phyloP scores from a whole-genome alignment of 257 asterid genomes.

The Petrea volubilis region DNA sequence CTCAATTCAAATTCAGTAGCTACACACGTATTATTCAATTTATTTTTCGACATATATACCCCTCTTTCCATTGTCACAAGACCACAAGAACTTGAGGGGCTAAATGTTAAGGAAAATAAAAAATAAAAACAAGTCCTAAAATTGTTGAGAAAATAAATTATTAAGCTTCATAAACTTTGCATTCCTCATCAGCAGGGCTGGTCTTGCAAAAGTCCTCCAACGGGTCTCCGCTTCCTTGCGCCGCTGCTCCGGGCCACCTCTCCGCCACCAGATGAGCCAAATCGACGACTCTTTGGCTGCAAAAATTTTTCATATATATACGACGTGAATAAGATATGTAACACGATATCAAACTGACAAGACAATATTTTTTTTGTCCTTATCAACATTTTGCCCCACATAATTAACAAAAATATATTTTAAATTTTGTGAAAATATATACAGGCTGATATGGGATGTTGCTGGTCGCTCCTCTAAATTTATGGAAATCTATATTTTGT shows the following conservation, averaged over 20 bases:
- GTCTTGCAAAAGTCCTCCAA: conserved; percentile 82
- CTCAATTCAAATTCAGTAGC: background rate
- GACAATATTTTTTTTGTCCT: no score
- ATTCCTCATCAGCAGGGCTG: conserved; percentile 80
- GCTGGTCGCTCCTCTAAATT: no score
- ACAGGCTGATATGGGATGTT: no score
- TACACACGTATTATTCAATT: background rate
- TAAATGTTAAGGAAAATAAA: conserved; percentile 16
- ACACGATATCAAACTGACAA: no score
- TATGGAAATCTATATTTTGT: no score
- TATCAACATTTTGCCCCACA: no score
- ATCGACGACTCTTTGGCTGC: conserved; percentile 94
- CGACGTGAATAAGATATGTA: background rate
- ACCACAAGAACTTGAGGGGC: conserved; percentile 3
- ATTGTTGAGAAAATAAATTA: conserved; percentile 4
- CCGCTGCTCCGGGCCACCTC: conserved; percentile 73
- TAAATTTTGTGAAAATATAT: no score
- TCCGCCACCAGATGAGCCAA: conserved; percentile 87
- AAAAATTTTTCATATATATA: conserved; percentile 13
- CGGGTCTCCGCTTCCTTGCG: conserved; percentile 67
- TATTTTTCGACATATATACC: background rate
- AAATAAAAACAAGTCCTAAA: background rate
- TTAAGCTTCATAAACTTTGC: conserved; percentile 70
- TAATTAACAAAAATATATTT: no score
- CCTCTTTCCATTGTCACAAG: conserved; percentile 11